phyloP scores from a whole-genome alignment of 2,329 filamentous ascomycete genomes.

The Colletotrichum australisinense region DNA sequence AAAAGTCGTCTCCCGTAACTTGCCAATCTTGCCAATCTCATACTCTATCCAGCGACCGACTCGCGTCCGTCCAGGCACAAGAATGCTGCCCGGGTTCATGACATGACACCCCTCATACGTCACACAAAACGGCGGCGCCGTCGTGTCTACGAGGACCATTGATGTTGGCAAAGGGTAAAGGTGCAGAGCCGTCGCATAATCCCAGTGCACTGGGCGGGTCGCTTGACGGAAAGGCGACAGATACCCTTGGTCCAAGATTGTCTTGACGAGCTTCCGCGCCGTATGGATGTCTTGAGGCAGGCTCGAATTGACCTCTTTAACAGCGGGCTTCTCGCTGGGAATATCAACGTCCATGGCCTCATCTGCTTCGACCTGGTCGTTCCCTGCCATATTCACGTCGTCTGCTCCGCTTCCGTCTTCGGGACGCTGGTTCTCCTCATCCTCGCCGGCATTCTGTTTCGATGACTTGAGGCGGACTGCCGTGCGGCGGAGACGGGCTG shows the following conservation, averaged over 20 bases:
- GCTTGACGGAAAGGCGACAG: conserved; percentile 88
- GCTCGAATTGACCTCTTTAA: conserved; percentile 21
- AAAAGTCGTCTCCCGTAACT: conserved; percentile 71
- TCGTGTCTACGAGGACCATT: conserved; percentile 84
- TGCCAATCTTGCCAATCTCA: conserved; percentile 73
- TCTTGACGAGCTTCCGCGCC: conserved; percentile 87
- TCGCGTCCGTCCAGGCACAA: conserved; percentile 75
- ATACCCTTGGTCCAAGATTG: conserved; percentile 89
- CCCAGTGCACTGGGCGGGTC: conserved; percentile 88
- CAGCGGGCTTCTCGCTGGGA: conserved; percentile 31
- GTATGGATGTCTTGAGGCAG: conserved; percentile 64
- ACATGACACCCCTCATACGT: conserved; percentile 97
- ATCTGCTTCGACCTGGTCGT: conserved; percentile 36
- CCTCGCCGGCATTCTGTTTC: conserved; percentile 44
- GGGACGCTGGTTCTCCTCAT: conserved; percentile 42
- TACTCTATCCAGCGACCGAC: conserved; percentile 90
- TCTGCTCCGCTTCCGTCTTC: conserved; percentile 28
- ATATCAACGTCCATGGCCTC: conserved; percentile 59
- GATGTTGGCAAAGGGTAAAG: conserved; percentile 91
- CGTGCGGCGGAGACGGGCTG: conserved; percentile 80
- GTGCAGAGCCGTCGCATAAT: conserved; percentile 80
- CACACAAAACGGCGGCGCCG: conserved; percentile 84
- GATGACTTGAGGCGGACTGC: conserved; percentile 75
- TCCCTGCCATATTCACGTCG: conserved; percentile 48
- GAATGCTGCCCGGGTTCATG: conserved; percentile 87